Evolutionary conservation across 1,139 yeast genomes (phyloP), one percentile per base, ranked within the genome.

Genomic region (Arxiozyma heterogenica): DNA sequence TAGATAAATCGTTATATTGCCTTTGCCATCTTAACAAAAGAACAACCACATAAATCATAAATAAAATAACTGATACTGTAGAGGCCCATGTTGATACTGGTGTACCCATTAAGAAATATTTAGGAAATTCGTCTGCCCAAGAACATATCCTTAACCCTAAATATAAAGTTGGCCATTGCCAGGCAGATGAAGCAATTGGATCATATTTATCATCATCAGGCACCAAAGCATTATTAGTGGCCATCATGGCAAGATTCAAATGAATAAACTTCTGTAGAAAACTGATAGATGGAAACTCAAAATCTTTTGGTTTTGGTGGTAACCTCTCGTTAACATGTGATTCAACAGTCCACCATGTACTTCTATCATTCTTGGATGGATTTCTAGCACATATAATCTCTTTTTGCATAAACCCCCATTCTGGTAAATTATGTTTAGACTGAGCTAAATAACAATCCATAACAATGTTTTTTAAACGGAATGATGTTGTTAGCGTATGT

Each of bases 281-380:
- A 65, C 79, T 81, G 38, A 96, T 85, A 68, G 78, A 85, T 63
- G 98, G 97, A 64, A 86, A 77, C 65, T 77, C 78, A 73, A 91
- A 88, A 67, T 81, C 83, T 52, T 72, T 82, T 20, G 86, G 82
- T 52, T 71, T 68, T 44, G 94, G 83, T 53, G 95, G 95, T 63
- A 94, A 77, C 44, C 82, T 75, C 50, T 77, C 81, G 71, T 94
- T 90, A 63, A 74, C 76, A 73, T 93, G 95, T 66, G 81, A 78
- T 74, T 94, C 99, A 67, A 94, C 78, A 72, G 91, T 93, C 98
- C 98, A 94, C 97, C 97, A 93, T 38, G 97, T 89, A 73, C 94
- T 80, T 76, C 88, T 89, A 72, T 94, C 98, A 70, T 94, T 85
- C 55, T 72, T 77, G 70, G 86, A 83, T 49, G 95, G 86, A 63